These are phyloP conservation scores for Quercus suber DNA, from an alignment of 306 rosid species.

Conservation along the genomic window DNA sequence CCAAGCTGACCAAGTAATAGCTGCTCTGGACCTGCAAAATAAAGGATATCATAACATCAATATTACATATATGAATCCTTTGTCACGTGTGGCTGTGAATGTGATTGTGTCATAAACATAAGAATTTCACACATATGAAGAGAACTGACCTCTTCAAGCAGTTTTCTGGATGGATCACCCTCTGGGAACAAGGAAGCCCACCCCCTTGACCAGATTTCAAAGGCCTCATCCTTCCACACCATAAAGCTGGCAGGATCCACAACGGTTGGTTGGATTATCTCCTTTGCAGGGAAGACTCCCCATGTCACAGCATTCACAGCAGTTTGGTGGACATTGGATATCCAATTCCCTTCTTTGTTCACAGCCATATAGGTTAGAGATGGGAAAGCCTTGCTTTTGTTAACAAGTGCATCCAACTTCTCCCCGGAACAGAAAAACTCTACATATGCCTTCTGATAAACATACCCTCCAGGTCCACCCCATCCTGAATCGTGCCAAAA, in stretches of 20 bases:
- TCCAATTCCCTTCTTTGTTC: conserved; percentile 69
- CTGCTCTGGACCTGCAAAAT: conserved; percentile 64
- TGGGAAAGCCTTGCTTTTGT: conserved; percentile 62
- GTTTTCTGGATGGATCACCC: conserved; percentile 69
- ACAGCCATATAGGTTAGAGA: conserved; percentile 84
- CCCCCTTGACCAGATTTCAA: conserved; percentile 88
- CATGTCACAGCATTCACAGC: conserved; percentile 96
- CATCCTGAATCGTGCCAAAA: conserved; percentile 54
- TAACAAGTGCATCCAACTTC: conserved; percentile 59
- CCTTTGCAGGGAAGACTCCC: conserved; percentile 96
- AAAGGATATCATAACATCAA: neutral
- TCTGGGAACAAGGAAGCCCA: conserved; percentile 80
- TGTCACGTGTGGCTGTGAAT: neutral
- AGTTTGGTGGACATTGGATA: conserved; percentile 61
- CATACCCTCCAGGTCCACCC: conserved; percentile 94
- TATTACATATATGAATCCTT: neutral
- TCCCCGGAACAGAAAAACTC: conserved; percentile 93
- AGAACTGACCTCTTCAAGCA: conserved; percentile 77
- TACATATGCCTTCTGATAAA: conserved; percentile 94
- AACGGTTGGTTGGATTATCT: conserved; percentile 91
- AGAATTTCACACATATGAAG: neutral
- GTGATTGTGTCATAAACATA: conserved; percentile 3
- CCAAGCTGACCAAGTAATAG: conserved; percentile 94
- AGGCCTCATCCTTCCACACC: conserved; percentile 97
- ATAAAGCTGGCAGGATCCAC: conserved; percentile 87